phyloP scores from a whole-genome alignment of 1,284 basidiomycete species.

The Trametes polyzona region DNA sequence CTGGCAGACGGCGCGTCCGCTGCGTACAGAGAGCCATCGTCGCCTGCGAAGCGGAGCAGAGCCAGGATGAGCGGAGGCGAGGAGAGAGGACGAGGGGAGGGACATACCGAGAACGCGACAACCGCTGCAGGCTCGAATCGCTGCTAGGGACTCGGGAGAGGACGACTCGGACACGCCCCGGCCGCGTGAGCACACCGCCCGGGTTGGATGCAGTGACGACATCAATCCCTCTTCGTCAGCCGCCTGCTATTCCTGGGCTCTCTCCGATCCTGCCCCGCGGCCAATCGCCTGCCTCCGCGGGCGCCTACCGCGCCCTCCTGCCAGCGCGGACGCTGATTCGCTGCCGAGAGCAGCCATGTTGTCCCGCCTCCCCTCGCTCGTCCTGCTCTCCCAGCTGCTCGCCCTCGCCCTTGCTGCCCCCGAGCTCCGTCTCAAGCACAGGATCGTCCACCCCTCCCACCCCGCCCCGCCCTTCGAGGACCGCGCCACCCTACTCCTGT shows the following conservation, averaged over 20 bases:
- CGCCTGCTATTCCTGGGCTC: conserved; percentile 11
- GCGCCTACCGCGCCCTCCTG: conserved; percentile 8
- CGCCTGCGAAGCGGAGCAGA: background rate
- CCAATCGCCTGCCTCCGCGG: conserved; percentile 15
- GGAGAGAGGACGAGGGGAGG: background rate
- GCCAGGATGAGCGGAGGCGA: background rate
- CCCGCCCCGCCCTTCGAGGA: conserved; percentile 38
- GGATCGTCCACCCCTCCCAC: conserved; percentile 44
- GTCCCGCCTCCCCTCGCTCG: conserved; percentile 25
- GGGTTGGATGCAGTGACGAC: conserved; percentile 10
- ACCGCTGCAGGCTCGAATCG: background rate
- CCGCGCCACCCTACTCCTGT: conserved; percentile 39
- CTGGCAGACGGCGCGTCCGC: conserved; percentile 1
- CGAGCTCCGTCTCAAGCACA: conserved; percentile 41
- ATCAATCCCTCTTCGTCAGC: background rate
- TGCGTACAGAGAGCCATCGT: background rate
- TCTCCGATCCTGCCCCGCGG: conserved; percentile 7
- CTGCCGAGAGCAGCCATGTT: conserved; percentile 23
- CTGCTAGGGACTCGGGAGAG: conserved; percentile 9
- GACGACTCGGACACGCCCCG: conserved; percentile 10
- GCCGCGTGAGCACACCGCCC: background rate
- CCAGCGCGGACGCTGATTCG: conserved; percentile 17
- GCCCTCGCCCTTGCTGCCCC: conserved; percentile 18
- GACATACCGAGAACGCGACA: background rate
- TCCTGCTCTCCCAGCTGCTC: conserved; percentile 24